These are phyloP conservation scores for Chlamydomonas sp. DNA, from an alignment of 139 green algal genomes.

Conservation along the genomic window DNA sequence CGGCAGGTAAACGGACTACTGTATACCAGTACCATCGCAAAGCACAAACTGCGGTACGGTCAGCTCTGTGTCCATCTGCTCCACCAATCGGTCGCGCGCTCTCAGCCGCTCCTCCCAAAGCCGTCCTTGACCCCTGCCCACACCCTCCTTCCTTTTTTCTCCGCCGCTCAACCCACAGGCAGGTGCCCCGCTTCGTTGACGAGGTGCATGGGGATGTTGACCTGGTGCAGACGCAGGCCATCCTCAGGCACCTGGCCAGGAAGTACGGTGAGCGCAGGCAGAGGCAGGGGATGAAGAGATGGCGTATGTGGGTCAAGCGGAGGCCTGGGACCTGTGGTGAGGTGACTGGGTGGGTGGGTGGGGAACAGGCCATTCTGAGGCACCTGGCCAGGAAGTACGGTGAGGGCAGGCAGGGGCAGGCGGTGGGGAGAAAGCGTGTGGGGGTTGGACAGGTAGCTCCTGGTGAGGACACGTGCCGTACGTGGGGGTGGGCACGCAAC, in stretches of 20 bases:
- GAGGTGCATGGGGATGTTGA: constrained; percentile 45
- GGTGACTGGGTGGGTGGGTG: not conserved
- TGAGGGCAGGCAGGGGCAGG: not conserved
- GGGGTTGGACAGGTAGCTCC: too few species aligned
- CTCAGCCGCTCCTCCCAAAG: too few species aligned
- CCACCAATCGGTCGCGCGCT: too few species aligned
- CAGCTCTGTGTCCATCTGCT: too few species aligned
- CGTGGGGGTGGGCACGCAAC: too few species aligned
- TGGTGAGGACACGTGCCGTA: too few species aligned
- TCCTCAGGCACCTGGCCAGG: constrained; percentile 53
- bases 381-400: constrained; percentile 56
- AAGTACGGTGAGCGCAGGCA: constrained; percentile 44
- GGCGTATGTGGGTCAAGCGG: not conserved
- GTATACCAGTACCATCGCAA: too few species aligned
- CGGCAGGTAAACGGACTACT: too few species aligned
- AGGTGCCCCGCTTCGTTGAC: constrained; percentile 53
- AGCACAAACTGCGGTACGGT: too few species aligned
- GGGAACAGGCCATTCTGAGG: constrained; percentile 46
- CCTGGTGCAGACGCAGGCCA: constrained; percentile 56
- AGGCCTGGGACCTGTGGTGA: not conserved
- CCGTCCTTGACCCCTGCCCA: too few species aligned
- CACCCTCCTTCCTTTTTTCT: not conserved
- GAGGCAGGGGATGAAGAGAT: not conserved
- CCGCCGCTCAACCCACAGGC: constrained; percentile 6
- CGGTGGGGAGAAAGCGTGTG: not conserved